A percentile compares a stretch with the other conserved stretches of the same genome.
phyloP scores from a whole-genome alignment of 371 early-diverging fungal genomes.

The Conidiobolus incongruus region DNA sequence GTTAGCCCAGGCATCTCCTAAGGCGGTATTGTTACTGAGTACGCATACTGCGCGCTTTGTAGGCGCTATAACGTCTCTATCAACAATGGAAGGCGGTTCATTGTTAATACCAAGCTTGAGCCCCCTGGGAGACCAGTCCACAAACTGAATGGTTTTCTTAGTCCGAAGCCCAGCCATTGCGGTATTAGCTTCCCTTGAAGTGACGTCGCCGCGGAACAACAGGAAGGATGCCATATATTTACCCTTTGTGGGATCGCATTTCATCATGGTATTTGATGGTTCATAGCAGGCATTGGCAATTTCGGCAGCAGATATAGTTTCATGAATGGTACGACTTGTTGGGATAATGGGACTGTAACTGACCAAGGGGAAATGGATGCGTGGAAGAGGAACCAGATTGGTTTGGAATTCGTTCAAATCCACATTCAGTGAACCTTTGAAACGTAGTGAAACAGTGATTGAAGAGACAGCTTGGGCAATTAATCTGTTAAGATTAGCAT shows the following conservation, averaged over 20 bases:
- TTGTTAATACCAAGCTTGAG: constrained; percentile 95
- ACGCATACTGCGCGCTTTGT: constrained; percentile 82
- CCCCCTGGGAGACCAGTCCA: constrained; percentile 97
- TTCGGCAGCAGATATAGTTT: constrained; percentile 69
- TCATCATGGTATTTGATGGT: constrained; percentile 89
- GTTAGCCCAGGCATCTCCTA: constrained; percentile 90
- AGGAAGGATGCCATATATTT: constrained; percentile 93
- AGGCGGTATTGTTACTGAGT: constrained; percentile 88
- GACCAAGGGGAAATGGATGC: constrained; percentile 94
- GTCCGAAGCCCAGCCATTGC: constrained; percentile 76
- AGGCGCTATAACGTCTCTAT: too few species aligned
- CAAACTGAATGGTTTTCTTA: constrained; percentile 83
- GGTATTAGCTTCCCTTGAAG: constrained; percentile 64
- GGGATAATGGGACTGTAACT: constrained; percentile 87
- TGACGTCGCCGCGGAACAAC: constrained; percentile 85
- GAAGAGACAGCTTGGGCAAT: constrained; percentile 99
- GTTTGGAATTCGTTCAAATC: constrained; percentile 95
- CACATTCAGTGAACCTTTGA: constrained; percentile 91
- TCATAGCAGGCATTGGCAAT: constrained; percentile 86
- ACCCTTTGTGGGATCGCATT: constrained; percentile 81
- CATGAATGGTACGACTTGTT: constrained; percentile 77
- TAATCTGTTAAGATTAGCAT: constrained; percentile 94
- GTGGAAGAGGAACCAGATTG: constrained; percentile 94
- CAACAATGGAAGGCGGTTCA: constrained; percentile 69
- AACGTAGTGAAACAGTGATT: constrained; percentile 98